Evolutionary conservation across 169 alveolate species (phyloP), one percentile per base, ranked within the genome.

Genomic region (Theileria orientalis): DNA sequence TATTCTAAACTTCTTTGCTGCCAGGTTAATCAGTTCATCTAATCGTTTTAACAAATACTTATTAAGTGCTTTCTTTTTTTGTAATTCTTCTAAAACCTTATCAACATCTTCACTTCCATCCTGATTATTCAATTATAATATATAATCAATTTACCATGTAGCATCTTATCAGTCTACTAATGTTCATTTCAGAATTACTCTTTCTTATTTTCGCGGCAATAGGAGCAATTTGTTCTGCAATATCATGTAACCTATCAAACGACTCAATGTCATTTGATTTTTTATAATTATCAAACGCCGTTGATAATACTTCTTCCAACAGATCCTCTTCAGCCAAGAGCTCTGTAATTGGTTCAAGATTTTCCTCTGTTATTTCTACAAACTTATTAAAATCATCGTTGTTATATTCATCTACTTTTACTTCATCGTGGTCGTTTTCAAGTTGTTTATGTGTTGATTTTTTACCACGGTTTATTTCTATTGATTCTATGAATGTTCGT

Each of bases 301-400:
- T 82, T 32, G 75, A 83, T 41, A 82, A 49, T 6, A 82, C 89
- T 29, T 82, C 89, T 69, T 82, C 89, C 13, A 82, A 56, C 60
- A 82, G 47, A 59, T 69, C 69, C 66, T 82, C 89, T 21, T 82
- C 89, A 16, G 41, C 74, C 37, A 82, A n/a, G 33, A 64, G 85
- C 0, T 82, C 85, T 68, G 29, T 49, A 23, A 82, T 67, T 2
- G 85, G 85, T 74, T 74, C 85, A 35, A 82, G 49, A 16, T 73
- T 72, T 30, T 23, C 54, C 13, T 82, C 89, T 51, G 74, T 74
- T 0, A 82, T 82, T 33, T 74, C 89, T 19, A 82, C 66, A 5
- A 52, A 49, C 29, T 69, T n/a, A 3, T 47, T 40, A 14, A 14
- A 23, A 40, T 64, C 41, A 11, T 63, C 42, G 13, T 19, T 14